Conservation (phyloP, 202 grass and related monocot species). For the Zoysia matrella region DNA sequence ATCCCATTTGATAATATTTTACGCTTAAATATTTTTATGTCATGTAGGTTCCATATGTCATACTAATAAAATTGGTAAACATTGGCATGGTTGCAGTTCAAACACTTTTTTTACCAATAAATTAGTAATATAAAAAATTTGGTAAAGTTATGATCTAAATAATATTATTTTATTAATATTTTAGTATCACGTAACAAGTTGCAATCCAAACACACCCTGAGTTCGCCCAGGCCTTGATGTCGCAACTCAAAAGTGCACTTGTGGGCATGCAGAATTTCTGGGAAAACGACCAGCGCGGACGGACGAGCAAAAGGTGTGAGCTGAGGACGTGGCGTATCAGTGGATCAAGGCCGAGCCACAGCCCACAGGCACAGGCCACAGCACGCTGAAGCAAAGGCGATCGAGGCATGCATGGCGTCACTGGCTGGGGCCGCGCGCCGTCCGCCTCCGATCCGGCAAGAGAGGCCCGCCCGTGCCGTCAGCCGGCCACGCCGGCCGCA, state of each 20-base stretch:
- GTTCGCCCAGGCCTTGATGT: too few species aligned
- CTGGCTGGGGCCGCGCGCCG: background rate
- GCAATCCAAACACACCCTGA: too few species aligned
- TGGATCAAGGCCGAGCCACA: background rate
- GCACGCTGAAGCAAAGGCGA: conserved; percentile 49
- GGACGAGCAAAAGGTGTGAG: background rate
- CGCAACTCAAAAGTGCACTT: background rate
- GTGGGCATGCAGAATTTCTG: background rate
- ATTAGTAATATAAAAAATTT: too few species aligned
- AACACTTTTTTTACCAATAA: too few species aligned
- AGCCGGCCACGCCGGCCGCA: background rate
- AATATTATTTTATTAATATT: too few species aligned
- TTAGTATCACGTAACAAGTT: too few species aligned
- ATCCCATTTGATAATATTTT: too few species aligned
- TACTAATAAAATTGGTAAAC: too few species aligned
- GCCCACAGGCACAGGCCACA: background rate
- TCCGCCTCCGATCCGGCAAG: background rate
- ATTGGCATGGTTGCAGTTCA: too few species aligned
- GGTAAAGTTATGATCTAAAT: too few species aligned
- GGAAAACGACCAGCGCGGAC: background rate
- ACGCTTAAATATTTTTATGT: too few species aligned
- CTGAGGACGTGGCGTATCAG: background rate
- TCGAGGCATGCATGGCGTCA: conserved; percentile 25
- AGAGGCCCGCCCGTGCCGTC: background rate
- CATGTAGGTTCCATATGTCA: too few species aligned